phyloP scores from a whole-genome alignment of 2,329 filamentous ascomycete species.

The Corynespora cassiicola region DNA sequence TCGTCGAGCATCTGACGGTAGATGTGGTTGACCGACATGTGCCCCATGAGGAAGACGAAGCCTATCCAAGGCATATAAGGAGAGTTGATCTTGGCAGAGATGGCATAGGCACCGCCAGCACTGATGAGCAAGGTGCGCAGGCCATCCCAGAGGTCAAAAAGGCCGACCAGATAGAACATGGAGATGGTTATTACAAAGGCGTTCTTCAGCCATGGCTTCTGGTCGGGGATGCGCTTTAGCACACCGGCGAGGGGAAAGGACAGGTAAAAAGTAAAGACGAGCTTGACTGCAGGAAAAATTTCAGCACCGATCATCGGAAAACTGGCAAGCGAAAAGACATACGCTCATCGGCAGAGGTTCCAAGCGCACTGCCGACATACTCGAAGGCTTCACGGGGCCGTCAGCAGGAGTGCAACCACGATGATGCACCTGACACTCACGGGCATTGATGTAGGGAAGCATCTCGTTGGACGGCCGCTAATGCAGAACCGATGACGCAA shows the following conservation, averaged over 20 bases:
- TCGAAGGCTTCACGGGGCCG: slow-evolving; percentile 61
- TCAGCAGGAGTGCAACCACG: slow-evolving; percentile 7
- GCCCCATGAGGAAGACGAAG: slow-evolving; percentile 92
- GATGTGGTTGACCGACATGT: slow-evolving; percentile 92
- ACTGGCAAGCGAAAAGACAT: no score
- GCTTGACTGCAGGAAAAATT: slow-evolving; percentile 81
- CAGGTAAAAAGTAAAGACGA: slow-evolving; percentile 86
- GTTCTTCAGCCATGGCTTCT: slow-evolving; percentile 84
- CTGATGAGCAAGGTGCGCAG: slow-evolving; percentile 80
- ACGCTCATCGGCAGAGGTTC: slow-evolving; percentile 71
- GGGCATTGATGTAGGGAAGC: slow-evolving; percentile 69
- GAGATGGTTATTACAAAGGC: slow-evolving; percentile 84
- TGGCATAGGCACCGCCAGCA: slow-evolving; percentile 78
- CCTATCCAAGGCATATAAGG: slow-evolving; percentile 98
- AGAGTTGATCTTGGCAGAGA: slow-evolving; percentile 82
- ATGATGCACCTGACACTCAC: slow-evolving; percentile 50
- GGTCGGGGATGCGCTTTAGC: slow-evolving; percentile 88
- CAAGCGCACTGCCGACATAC: slow-evolving; percentile 63
- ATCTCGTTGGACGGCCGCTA: slow-evolving; percentile 47
- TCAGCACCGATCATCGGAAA: no score
- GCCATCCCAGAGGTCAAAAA: slow-evolving; percentile 92
- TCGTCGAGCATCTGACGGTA: slow-evolving; percentile 74
- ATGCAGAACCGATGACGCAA: slow-evolving; percentile 17
- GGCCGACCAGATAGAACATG: slow-evolving; percentile 88
- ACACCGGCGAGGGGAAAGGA: slow-evolving; percentile 91